These are phyloP conservation scores for Blepharisma undulans DNA, from an alignment of 169 alveolate genomes.

Conservation along the genomic window DNA sequence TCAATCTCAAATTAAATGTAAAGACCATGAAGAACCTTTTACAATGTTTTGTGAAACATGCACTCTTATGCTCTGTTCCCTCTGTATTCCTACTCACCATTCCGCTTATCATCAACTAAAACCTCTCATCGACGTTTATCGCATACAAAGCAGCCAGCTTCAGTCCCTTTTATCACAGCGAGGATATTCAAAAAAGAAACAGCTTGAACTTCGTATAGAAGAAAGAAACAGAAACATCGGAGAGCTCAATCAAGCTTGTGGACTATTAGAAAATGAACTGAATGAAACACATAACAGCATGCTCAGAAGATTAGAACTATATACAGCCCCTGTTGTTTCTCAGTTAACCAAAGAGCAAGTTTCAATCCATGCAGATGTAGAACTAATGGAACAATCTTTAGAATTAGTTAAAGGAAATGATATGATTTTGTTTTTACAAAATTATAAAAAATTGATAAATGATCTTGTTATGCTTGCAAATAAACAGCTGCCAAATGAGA, in stretches of 20 bases:
- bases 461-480: neutral
- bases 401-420: neutral
- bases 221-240: neutral
- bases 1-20: neutral
- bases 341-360: neutral
- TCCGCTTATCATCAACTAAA: neutral
- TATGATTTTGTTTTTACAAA: neutral
- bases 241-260: neutral
- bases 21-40: neutral
- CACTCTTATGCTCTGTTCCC: neutral
- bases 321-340: neutral
- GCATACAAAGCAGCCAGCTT: neutral
- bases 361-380: neutral
- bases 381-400: neutral
- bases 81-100: neutral
- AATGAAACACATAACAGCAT: neutral
- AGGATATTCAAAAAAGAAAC: constrained; percentile 10
- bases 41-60: constrained; percentile 10
- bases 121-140: neutral
- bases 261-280: neutral
- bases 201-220: neutral
- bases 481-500: neutral
- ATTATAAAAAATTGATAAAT: neutral
- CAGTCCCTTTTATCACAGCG: neutral
- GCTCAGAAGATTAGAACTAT: constrained; percentile 17